Conservation (phyloP, 2,329 filamentous ascomycete species). For the Fonsecaea nubica region DNA sequence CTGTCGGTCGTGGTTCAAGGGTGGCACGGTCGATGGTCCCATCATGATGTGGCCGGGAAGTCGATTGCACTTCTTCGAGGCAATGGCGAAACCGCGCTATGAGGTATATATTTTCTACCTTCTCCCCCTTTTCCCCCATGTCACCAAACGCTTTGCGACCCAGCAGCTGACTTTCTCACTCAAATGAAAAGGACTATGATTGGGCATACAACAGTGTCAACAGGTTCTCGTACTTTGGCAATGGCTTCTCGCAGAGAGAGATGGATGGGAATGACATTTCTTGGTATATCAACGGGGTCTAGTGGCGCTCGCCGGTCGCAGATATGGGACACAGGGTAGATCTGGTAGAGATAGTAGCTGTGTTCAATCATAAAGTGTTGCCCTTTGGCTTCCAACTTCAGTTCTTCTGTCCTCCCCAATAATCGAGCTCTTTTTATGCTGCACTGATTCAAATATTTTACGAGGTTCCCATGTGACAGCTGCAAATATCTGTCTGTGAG, state of each 20-base stretch:
- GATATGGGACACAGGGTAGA: too few species aligned
- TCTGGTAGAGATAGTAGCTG: too few species aligned
- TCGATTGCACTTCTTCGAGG: constrained; percentile 44
- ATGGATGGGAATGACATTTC: constrained; percentile 1
- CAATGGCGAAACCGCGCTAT: constrained; percentile 47
- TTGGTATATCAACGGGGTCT: constrained; percentile 13
- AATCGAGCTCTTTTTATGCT: too few species aligned
- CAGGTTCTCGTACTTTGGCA: constrained; percentile 23
- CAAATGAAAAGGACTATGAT: constrained; percentile 42
- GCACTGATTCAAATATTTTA: too few species aligned
- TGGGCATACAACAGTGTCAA: constrained; percentile 42
- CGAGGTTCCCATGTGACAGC: too few species aligned
- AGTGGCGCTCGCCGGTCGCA: neutral
- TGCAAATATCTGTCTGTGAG: too few species aligned
- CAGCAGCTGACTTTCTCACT: neutral
- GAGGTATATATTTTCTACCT: constrained; percentile 45
- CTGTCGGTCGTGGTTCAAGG: constrained; percentile 61
- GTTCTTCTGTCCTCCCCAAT: too few species aligned
- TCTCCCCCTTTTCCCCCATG: neutral
- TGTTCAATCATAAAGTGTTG: too few species aligned
- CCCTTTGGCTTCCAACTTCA: too few species aligned
- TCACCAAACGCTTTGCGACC: neutral
- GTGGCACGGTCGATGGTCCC: constrained; percentile 43
- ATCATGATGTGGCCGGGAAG: constrained; percentile 52
- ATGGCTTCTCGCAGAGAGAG: constrained; percentile 18